These are phyloP conservation scores for Wolfiporia cocos DNA, from an alignment of 1,284 basidiomycete genomes.

Conservation along the genomic window DNA sequence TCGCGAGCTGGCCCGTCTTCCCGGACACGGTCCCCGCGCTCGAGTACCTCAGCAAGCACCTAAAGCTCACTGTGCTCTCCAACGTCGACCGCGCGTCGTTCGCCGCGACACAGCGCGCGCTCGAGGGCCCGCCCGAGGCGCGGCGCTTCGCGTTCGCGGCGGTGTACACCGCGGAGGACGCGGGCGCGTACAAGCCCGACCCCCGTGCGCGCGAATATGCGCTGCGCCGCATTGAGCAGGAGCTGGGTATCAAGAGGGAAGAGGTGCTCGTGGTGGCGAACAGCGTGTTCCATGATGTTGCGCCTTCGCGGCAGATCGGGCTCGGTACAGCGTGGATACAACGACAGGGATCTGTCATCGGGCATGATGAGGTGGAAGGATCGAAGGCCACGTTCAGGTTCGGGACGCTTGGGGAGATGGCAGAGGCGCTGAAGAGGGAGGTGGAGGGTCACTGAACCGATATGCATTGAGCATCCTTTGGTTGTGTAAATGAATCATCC, in stretches of 20 bases:
- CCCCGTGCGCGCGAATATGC: conserved; percentile 48
- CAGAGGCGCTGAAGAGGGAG: conserved; percentile 41
- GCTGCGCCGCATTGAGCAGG: conserved; percentile 39
- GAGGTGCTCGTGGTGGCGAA: conserved; percentile 53
- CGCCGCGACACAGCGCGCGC: conserved; percentile 47
- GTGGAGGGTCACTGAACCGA: too few species aligned
- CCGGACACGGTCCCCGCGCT: conserved; percentile 60
- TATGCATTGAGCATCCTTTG: too few species aligned
- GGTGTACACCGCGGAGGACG: conserved; percentile 63
- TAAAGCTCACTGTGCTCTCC: conserved; percentile 65
- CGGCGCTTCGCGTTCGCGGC: conserved; percentile 53
- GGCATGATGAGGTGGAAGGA: conserved; percentile 28
- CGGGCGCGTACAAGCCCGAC: conserved; percentile 64
- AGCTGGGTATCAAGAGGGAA: conserved; percentile 37
- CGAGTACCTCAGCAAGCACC: conserved; percentile 48
- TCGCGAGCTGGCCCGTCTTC: conserved; percentile 58
- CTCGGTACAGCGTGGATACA: conserved; percentile 61
- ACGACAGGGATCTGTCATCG: conserved; percentile 42
- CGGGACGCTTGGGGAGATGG: conserved; percentile 49
- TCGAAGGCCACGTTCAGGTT: conserved; percentile 42
- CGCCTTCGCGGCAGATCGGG: conserved; percentile 43
- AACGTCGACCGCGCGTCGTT: conserved; percentile 69
- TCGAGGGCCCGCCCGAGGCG: conserved; percentile 33
- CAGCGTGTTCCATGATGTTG: conserved; percentile 34
- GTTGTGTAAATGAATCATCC: too few species aligned